Conservation (phyloP, 805 yeast species). For the Saccharomyces jurei region DNA sequence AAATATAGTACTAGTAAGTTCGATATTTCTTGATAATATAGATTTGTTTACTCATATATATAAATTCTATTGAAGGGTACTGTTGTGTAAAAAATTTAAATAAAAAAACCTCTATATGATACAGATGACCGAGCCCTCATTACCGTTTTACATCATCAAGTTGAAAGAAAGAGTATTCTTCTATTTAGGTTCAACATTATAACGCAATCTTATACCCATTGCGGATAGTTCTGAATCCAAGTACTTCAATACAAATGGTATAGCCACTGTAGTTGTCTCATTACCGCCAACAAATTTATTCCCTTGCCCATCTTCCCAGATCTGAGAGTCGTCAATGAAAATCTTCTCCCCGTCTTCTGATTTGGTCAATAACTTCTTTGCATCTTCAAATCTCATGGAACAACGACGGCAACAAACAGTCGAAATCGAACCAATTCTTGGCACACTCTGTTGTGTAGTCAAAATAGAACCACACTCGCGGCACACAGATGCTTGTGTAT, state of each 20-base stretch:
- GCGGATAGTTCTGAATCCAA: conserved; percentile 93
- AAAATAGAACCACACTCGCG: conserved; percentile 88
- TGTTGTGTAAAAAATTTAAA: not conserved
- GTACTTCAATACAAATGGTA: conserved; percentile 92
- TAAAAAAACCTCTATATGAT: not conserved
- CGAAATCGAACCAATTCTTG: conserved; percentile 77
- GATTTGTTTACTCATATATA: not conserved
- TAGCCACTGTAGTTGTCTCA: conserved; percentile 89
- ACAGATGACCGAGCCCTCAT: not conserved
- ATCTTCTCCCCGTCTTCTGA: conserved; percentile 30
- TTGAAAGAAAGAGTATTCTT: not conserved
- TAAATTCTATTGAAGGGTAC: not conserved
- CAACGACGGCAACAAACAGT: conserved; percentile 85
- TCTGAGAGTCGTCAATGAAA: conserved; percentile 57
- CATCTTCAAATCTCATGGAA: conserved; percentile 60
- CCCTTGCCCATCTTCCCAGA: conserved; percentile 98
- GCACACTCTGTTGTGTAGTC: conserved; percentile 84
- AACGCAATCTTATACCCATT: conserved; percentile 92
- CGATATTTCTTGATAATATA: not conserved
- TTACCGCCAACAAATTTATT: conserved; percentile 85
- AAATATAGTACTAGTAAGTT: conserved; percentile 10
- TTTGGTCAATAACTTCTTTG: conserved; percentile 34
- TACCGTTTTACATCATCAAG: not conserved
- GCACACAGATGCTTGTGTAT: conserved; percentile 84
- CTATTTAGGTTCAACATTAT: conserved; percentile 65